Percentiles rank a stretch among this genome's conserved stretches.
Evolutionary conservation across 73 alveolate species (phyloP).

Genomic region (Paramecium caudatum): DNA sequence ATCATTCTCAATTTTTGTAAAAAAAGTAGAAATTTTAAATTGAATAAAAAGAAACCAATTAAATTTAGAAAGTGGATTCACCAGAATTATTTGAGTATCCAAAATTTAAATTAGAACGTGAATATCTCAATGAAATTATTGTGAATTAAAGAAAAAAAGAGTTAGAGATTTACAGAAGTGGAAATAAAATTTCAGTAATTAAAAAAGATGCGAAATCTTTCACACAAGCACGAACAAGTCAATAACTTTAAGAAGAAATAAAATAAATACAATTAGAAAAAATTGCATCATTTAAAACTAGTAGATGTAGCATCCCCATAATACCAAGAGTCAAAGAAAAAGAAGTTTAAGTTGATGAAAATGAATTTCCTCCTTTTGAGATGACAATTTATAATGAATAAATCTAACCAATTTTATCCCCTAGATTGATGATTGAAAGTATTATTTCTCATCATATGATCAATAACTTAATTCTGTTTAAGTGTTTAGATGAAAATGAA

Average conservation of each 20-base stretch:
- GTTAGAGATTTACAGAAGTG: no score
- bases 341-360: not conserved
- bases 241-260: constrained; percentile 22
- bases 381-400: not conserved
- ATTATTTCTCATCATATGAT: not conserved
- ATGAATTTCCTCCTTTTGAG: not conserved
- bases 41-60: no score
- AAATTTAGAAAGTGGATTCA: no score
- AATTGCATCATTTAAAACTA: not conserved
- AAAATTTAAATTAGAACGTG: no score
- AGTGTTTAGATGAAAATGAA: not conserved
- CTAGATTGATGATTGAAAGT: not conserved
- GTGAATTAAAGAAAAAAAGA: no score
- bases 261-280: not conserved
- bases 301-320: not conserved
- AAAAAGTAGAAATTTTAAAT: no score
- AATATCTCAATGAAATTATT: no score
- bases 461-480: not conserved
- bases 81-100: no score
- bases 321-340: not conserved
- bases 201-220: not conserved
- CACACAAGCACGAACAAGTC: not conserved
- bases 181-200: no score
- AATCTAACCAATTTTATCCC: not conserved
- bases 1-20: no score